phyloP scores from a whole-genome alignment of 805 yeast genomes.

The Saccharomyces kudriavzevii region DNA sequence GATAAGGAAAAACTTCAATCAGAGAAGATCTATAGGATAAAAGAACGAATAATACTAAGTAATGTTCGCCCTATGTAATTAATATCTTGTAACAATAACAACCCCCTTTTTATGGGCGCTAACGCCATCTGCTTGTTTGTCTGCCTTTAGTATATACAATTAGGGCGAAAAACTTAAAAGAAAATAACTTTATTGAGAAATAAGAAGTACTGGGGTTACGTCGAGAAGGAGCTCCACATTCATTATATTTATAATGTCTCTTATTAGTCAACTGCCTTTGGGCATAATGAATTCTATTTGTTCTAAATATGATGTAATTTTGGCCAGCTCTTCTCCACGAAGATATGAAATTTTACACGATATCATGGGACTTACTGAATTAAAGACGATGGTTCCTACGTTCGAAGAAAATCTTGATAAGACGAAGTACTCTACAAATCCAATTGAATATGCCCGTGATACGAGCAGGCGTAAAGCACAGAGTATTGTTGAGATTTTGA shows the following conservation, averaged over 20 bases:
- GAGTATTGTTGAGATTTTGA: slow-evolving; percentile 45
- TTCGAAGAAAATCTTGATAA: slow-evolving; percentile 75
- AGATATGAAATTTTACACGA: slow-evolving; percentile 62
- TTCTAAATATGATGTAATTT: slow-evolving; percentile 35
- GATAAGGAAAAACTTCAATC: slow-evolving; percentile 9
- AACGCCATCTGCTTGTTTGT: neutral
- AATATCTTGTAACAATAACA: neutral
- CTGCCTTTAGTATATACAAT: neutral
- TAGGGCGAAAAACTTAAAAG: neutral
- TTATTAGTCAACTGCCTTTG: neutral
- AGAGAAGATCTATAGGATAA: slow-evolving; percentile 25
- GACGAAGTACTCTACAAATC: slow-evolving; percentile 15
- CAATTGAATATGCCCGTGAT: slow-evolving; percentile 47
- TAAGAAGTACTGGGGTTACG: neutral
- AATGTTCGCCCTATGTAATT: slow-evolving; percentile 24
- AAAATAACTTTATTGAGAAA: neutral
- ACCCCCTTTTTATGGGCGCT: neutral
- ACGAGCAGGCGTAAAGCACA: slow-evolving; percentile 65
- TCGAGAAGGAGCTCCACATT: neutral
- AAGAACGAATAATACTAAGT: slow-evolving; percentile 21
- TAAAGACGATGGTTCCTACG: slow-evolving; percentile 48
- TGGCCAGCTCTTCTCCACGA: slow-evolving; percentile 84
- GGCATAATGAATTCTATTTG: slow-evolving; percentile 4
- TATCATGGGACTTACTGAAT: slow-evolving; percentile 39
- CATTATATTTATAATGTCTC: neutral